phyloP scores from a whole-genome alignment of 2,329 filamentous ascomycete species.

The Onygenales sp. region DNA sequence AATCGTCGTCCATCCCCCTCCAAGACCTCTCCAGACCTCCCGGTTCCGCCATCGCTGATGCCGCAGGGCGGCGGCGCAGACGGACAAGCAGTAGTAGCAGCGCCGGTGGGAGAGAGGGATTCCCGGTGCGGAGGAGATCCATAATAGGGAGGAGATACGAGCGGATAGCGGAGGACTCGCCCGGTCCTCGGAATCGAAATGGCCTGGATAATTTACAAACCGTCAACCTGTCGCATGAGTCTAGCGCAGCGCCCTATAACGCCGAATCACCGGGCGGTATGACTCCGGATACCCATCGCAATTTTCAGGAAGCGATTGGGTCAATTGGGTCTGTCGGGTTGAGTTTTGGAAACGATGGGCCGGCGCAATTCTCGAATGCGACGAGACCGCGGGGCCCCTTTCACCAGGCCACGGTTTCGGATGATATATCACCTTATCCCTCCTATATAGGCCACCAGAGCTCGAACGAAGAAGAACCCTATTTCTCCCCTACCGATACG shows the following conservation, averaged over 20 bases:
- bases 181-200: conserved; percentile 29
- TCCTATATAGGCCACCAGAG: conserved; percentile 11
- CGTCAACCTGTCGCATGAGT: conserved; percentile 13
- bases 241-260: conserved; percentile 9
- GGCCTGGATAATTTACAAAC: conserved; percentile 9
- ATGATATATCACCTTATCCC: conserved; percentile 5
- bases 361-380: conserved; percentile 10
- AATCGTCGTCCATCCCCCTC: conserved; percentile 55
- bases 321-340: conserved; percentile 33
- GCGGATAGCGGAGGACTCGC: conserved; percentile 45
- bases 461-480: conserved; percentile 41
- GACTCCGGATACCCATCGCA: conserved; percentile 22
- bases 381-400: neutral
- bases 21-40: conserved; percentile 47
- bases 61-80: conserved; percentile 18
- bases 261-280: neutral
- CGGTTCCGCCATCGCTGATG: conserved; percentile 19
- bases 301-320: conserved; percentile 34
- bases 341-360: conserved; percentile 23
- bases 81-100: conserved; percentile 18
- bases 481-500: conserved; percentile 43
- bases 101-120: conserved; percentile 34
- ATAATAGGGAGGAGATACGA: conserved; percentile 38
- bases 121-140: conserved; percentile 32
- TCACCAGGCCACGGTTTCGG: neutral